phyloP scores from a whole-genome alignment of 345 rosid genomes.

The Linum lewisii region DNA sequence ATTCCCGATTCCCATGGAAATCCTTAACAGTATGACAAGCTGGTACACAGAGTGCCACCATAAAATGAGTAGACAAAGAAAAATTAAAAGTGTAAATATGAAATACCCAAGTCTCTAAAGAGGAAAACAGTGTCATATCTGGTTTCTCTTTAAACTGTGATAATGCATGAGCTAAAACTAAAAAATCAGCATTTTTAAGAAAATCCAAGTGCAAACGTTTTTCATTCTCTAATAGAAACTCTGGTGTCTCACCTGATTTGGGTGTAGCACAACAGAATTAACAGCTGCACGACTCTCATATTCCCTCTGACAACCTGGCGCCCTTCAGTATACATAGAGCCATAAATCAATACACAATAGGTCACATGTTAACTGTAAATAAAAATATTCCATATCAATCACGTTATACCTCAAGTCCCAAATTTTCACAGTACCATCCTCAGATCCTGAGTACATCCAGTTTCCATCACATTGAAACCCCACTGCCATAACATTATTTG shows the following conservation, averaged over 20 bases:
- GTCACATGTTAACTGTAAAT: not conserved
- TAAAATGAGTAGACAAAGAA: not conserved
- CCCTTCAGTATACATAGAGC: slow-evolving; percentile 41
- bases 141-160: too few species aligned
- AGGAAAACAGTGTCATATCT: too few species aligned
- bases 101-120: not conserved
- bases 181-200: not conserved
- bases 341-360: slow-evolving; percentile 3
- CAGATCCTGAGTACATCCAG: slow-evolving; percentile 99
- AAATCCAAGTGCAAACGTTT: not conserved
- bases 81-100: too few species aligned
- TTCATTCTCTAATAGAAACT: not conserved
- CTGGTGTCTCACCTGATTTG: slow-evolving; percentile 65
- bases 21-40: not conserved
- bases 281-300: slow-evolving; percentile 96
- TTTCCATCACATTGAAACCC: slow-evolving; percentile 97
- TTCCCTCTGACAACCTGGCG: slow-evolving; percentile 94
- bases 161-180: not conserved
- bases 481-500: slow-evolving; percentile 92
- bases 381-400: not conserved
- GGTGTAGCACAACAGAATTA: slow-evolving; percentile 87
- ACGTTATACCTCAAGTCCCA: slow-evolving; percentile 79
- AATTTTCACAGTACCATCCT: slow-evolving; percentile 91
- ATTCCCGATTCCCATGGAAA: not conserved
- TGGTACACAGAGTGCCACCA: not conserved